Conservation (phyloP, 345 rosid species). For the Durio zibethinus region DNA sequence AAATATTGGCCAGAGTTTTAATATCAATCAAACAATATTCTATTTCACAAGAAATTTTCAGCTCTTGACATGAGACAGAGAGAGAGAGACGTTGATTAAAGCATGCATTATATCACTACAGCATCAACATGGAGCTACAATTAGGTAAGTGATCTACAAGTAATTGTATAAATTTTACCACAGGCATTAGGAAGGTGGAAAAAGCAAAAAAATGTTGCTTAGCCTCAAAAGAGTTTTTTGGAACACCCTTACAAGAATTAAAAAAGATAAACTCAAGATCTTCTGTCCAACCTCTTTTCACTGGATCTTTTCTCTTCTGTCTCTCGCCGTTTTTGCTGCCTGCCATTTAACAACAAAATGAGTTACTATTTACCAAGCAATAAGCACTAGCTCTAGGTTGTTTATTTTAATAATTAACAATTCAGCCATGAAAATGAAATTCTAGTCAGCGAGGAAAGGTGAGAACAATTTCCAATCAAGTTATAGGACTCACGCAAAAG, state of each 20-base stretch:
- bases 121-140: not conserved
- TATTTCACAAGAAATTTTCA: not conserved
- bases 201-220: not conserved
- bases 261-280: slow-evolving; percentile 42
- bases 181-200: not conserved
- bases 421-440: not conserved
- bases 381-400: not conserved
- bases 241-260: not conserved
- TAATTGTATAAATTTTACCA: not conserved
- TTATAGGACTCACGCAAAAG: slow-evolving; percentile 65
- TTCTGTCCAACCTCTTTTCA: slow-evolving; percentile 69
- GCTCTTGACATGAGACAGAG: not conserved
- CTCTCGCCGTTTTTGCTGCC: slow-evolving; percentile 87
- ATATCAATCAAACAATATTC: not conserved
- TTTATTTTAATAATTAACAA: not conserved
- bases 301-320: slow-evolving; percentile 72
- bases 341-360: slow-evolving; percentile 26
- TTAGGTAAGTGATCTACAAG: slow-evolving; percentile 1
- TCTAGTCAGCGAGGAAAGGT: not conserved
- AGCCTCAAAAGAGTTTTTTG: not conserved
- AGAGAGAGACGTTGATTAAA: not conserved
- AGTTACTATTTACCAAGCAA: not conserved
- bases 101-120: not conserved
- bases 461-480: not conserved
- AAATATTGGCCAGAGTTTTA: not conserved